Base-by-base conservation (phyloP, 2,329 filamentous ascomycete species). In the Microcera coccophila region DNA sequence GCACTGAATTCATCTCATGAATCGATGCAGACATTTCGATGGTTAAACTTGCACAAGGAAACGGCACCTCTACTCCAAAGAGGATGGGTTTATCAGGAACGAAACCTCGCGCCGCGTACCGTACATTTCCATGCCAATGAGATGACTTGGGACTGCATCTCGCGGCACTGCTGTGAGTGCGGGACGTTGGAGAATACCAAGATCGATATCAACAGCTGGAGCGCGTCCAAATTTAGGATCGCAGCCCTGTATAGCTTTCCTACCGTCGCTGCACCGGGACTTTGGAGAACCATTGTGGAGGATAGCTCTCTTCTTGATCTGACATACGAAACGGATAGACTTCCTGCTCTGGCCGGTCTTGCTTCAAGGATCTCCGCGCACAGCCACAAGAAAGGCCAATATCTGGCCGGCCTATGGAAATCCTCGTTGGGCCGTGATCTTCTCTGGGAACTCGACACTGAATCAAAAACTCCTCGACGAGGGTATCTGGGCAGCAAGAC, bases 41-140 rank as follows among this genome's bases (percentile, higher is more conserved):
- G 33, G 33, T 19, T 35, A 10, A 5, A 35, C 33, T 9, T 20
- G 33, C 16, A 35, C n/a, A 20, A 35, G 15, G 7, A 19, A 5
- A 19, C 11, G 8, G 33, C 33, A 16, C 33, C 33, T 9, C 33
- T 35, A 8, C 18, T 35, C 33, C 33, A 35, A n/a, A 18, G 33
- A 35, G 33, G 33, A 5, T 35, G 33, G 33, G 33, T 35, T 4
- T 35, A 35, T 19, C 33, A 35, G n/a, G 33, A 35, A 17, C 18
- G 33, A 35, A 35, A 18, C 20, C 15, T 35, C 10, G 11, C 33
- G 10, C 33, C 33, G 7, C 33, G 33, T 4, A 35, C 33, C 10
- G 33, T 35, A n/a, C 33, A 35, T n/a, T 35, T 35, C 16, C 33
- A 35, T 20, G 5, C 33, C 9, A 35, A 35, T 16, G 33, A 35